Percentiles rank a stretch among this genome's conserved stretches.
Conservation (phyloP, 805 yeast genomes). For the Saturnispora besseyi region DNA sequence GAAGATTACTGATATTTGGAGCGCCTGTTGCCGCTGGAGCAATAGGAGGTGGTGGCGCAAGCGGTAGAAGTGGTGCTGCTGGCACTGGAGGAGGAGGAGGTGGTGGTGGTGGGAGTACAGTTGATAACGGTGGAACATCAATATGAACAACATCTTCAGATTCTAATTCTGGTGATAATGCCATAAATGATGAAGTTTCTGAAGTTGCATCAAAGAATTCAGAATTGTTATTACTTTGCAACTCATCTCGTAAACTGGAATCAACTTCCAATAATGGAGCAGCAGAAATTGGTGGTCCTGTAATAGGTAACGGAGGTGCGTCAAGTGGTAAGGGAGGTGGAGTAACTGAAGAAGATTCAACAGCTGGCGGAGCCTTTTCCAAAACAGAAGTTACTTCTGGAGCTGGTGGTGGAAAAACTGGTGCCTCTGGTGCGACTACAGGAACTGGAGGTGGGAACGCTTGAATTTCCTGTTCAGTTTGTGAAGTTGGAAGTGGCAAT, state of each 20-base stretch:
- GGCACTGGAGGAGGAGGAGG: conserved; percentile 21
- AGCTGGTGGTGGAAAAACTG: conserved; percentile 15
- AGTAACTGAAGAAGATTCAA: background rate
- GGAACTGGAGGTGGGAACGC: conserved; percentile 10
- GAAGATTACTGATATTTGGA: conserved; percentile 30
- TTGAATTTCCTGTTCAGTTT: background rate
- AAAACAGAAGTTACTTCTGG: conserved; percentile 6
- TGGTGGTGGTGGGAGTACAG: conserved; percentile 13
- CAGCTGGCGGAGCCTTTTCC: background rate
- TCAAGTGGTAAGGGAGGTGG: no score
- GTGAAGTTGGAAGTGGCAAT: no score
- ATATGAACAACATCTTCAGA: conserved; percentile 11
- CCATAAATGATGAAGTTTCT: conserved; percentile 15
- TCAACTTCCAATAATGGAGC: background rate
- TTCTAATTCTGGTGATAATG: conserved; percentile 21
- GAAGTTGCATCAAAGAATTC: conserved; percentile 16
- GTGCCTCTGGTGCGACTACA: conserved; percentile 5
- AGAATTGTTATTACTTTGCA: background rate
- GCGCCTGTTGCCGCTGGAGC: conserved; percentile 23
- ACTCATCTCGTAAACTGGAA: background rate
- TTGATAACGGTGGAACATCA: conserved; percentile 11
- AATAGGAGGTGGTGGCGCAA: conserved; percentile 24
- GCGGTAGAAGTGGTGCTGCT: conserved; percentile 29
- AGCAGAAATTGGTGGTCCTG: background rate
- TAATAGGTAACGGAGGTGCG: no score